Evolutionary conservation across 2,329 filamentous ascomycete genomes (phyloP), one percentile per base, ranked within the genome.

Genomic region (Teratosphaeria epicoccoides): DNA sequence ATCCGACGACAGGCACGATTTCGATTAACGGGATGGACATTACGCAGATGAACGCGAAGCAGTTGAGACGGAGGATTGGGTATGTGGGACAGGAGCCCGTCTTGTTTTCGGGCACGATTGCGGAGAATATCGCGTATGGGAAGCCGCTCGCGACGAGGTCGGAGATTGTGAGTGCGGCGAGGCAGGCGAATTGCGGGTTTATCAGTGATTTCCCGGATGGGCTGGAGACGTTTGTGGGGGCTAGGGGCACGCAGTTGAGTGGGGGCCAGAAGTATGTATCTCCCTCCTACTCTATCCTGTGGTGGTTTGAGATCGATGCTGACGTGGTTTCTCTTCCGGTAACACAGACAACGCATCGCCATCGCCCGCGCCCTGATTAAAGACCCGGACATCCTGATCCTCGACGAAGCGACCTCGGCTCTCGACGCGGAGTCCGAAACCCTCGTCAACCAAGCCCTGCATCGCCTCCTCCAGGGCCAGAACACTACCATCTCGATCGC

Each of bases 401-500:
- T 98, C 0, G 93, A 98, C 65, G 93, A 98, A 75, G 73, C 94
- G 17, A 98, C 94, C 0, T 95, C 88, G 2, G 93, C 93, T 0
- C 78, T 98, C 6, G 93, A 98, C 66, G 93, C 93, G 12, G 93
- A 98, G 70, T 95, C 88, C 0, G 93, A 98, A 69, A 97, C 93
- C 0, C 79, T 97, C 2, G 93, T 98, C 54, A 98, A 98, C 67
- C 84, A 88, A 61, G 93, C 93, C 2, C 77, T 98, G 2, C 82
- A 82, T 6, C 82, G 82, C 44, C 77, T 98, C 28, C 82, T 98
- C 24, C 79, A 82, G 56, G 89, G 89, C 26, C 87, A 85, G 64
- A 96, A 93, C 70, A 98, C 94, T 0, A 98, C 93, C 10, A 97
- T 98, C 66, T 95, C 88, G 50, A 98, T 98, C 63, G 94, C 93